Conservation (phyloP, 352 stramenopile genomes). For the Phytophthora ohioensis region DNA sequence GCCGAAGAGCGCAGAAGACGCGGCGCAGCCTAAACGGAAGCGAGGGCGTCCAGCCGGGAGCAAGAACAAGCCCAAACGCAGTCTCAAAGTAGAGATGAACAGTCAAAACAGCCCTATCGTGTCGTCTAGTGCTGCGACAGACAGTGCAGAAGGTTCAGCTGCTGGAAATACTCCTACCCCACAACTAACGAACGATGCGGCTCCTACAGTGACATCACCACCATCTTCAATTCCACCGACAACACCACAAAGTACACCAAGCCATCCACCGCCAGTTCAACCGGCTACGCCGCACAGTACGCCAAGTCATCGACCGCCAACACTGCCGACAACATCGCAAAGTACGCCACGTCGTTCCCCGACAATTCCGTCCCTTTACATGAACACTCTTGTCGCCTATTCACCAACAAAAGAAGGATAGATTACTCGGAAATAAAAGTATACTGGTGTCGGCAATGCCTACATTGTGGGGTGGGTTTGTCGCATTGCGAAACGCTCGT, state of each 20-base stretch:
- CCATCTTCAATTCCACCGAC: no score
- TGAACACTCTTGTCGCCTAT: conserved; percentile 12
- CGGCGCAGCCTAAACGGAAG: not conserved
- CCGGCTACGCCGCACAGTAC: no score
- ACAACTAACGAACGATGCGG: no score
- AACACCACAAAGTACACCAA: no score
- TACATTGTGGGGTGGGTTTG: conserved; percentile 9
- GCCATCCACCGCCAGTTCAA: no score
- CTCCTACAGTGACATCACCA: no score
- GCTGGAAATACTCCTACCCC: no score
- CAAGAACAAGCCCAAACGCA: not conserved
- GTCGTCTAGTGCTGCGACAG: no score
- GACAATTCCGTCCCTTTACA: conserved; percentile 1
- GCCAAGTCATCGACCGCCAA: not conserved
- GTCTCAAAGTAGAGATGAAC: no score
- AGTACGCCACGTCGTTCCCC: not conserved
- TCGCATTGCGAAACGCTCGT: not conserved
- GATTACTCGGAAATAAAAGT: conserved; percentile 2
- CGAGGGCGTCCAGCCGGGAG: not conserved
- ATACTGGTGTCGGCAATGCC: conserved; percentile 8
- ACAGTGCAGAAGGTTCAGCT: no score
- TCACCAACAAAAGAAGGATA: conserved; percentile 11
- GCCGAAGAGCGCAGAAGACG: not conserved
- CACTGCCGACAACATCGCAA: not conserved
- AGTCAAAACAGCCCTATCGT: no score